Conservation (phyloP, 225 moss, liverwort and hornwort species). For the Antitrichia curtipendula region DNA sequence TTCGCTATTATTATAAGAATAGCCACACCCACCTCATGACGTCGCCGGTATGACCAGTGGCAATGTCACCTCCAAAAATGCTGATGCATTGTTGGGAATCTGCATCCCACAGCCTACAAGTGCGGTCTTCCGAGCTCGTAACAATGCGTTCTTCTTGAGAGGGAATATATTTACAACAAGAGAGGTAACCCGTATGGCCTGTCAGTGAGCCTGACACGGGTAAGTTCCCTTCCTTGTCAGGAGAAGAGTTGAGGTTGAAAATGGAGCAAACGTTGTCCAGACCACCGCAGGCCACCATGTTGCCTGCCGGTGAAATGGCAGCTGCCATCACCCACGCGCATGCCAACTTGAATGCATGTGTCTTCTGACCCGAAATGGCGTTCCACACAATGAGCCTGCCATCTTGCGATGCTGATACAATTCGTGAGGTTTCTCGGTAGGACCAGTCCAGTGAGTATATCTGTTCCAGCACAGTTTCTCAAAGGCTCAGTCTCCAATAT, state of each 20-base stretch:
- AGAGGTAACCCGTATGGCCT: conserved; percentile 83
- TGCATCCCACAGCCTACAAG: conserved; percentile 88
- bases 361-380: conserved; percentile 92
- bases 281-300: conserved; percentile 78
- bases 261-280: conserved; percentile 94
- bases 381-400: conserved; percentile 98
- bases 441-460: conserved; percentile 97
- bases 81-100: conserved; percentile 44
- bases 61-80: conserved; percentile 68
- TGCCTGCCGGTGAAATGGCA: conserved; percentile 82
- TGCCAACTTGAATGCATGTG: conserved; percentile 81
- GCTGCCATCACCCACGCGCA: conserved; percentile 98
- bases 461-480: conserved; percentile 18
- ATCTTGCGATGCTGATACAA: conserved; percentile 91
- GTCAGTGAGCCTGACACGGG: conserved; percentile 46
- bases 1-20: background rate
- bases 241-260: conserved; percentile 58
- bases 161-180: conserved; percentile 88
- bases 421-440: conserved; percentile 69
- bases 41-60: conserved; percentile 73
- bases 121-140: conserved; percentile 91
- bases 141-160: conserved; percentile 61
- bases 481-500: background rate
- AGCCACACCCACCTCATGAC: conserved; percentile 72
- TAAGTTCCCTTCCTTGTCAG: conserved; percentile 64